Conservation (phyloP, 2,329 filamentous ascomycete genomes). For the Fusarium setosum region DNA sequence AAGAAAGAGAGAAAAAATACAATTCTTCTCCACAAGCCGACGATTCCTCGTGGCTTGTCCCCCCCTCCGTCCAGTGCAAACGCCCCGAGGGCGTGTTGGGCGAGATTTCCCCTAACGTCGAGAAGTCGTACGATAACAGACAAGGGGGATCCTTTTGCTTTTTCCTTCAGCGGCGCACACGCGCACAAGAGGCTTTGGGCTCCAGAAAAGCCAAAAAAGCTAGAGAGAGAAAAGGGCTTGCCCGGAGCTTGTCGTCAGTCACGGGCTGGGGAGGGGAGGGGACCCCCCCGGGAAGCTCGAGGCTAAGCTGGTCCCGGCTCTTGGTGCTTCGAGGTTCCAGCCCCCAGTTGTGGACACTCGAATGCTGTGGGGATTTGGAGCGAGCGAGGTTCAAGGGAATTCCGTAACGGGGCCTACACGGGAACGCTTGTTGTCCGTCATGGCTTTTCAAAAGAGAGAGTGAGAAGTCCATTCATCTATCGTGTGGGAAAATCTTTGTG, state of each 20-base stretch:
- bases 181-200: constrained; percentile 23
- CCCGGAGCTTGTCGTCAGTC: constrained; percentile 11
- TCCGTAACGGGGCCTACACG: neutral
- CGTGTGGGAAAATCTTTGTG: neutral
- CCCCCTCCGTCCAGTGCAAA: neutral
- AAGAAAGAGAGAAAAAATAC: constrained; percentile 23
- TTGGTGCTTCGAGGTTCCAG: constrained; percentile 10
- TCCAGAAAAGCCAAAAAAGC: neutral
- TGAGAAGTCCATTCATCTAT: too few relatives aligned
- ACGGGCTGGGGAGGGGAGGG: too few relatives aligned
- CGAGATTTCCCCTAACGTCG: constrained; percentile 22
- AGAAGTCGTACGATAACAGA: constrained; percentile 41
- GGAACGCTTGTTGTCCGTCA: constrained; percentile 1
- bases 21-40: constrained; percentile 43
- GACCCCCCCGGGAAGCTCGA: neutral
- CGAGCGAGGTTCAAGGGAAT: neutral
- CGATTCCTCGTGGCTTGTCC: constrained; percentile 37
- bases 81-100: constrained; percentile 15
- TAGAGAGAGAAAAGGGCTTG: neutral
- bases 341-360: neutral
- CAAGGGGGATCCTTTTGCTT: constrained; percentile 17
- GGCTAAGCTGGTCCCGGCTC: constrained; percentile 20
- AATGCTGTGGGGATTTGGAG: neutral
- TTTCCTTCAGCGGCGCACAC: constrained; percentile 26
- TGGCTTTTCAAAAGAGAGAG: neutral